Percentiles rank a stretch among this genome's conserved stretches.
These are phyloP conservation scores for Colletotrichum eleusines DNA, from an alignment of 2,329 filamentous ascomycete species.

Conservation along the genomic window DNA sequence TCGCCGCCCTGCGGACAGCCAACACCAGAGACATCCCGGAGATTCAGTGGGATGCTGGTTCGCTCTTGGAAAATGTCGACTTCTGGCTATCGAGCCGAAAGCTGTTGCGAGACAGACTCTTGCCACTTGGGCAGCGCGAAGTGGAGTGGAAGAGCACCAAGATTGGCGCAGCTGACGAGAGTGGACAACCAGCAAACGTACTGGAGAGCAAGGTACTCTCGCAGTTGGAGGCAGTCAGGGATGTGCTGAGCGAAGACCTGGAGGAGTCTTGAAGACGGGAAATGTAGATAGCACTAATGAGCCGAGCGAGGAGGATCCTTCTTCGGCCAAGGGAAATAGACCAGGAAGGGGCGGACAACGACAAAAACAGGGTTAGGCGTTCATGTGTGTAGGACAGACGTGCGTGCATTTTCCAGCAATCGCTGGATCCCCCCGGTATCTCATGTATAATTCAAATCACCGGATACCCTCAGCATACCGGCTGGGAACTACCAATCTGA, in stretches of 20 bases:
- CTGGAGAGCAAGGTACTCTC: conserved; percentile 82
- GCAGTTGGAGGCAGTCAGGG: conserved; percentile 73
- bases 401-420: conserved; percentile 28
- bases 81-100: conserved; percentile 80
- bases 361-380: conserved; percentile 32
- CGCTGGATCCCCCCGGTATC: conserved; percentile 17
- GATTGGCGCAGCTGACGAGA: conserved; percentile 49
- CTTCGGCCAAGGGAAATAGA: conserved; percentile 24
- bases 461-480: conserved; percentile 32
- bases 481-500: conserved; percentile 16
- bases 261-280: conserved; percentile 48
- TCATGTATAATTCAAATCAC: conserved; percentile 32
- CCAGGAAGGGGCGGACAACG: conserved; percentile 21
- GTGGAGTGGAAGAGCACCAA: conserved; percentile 68
- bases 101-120: conserved; percentile 77
- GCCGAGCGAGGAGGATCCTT: not conserved
- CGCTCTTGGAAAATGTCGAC: conserved; percentile 84
- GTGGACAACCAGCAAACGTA: conserved; percentile 61
- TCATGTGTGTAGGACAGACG: conserved; percentile 33
- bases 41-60: conserved; percentile 79
- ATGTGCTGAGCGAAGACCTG: conserved; percentile 65
- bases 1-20: conserved; percentile 73
- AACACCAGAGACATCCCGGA: conserved; percentile 80
- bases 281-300: conserved; percentile 18
- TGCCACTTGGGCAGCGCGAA: conserved; percentile 80